These are phyloP conservation scores for Aspergillus mulundensis DNA, from an alignment of 495 filamentous ascomycete species.

Conservation along the genomic window DNA sequence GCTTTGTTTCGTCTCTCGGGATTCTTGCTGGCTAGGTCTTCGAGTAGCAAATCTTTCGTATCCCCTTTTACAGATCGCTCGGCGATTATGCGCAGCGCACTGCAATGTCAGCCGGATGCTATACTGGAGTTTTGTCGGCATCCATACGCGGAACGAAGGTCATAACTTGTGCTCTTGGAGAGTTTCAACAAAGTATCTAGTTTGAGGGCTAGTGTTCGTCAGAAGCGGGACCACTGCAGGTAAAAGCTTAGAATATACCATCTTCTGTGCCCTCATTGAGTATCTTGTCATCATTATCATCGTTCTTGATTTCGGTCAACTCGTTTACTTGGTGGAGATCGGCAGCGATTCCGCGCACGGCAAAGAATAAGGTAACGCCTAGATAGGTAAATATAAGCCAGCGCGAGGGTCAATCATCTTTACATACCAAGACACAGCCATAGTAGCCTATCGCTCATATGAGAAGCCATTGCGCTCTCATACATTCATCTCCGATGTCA, in stretches of 20 bases:
- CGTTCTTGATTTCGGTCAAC: slow-evolving; percentile 45
- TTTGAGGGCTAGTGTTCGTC: slow-evolving; percentile 38
- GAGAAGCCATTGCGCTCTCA: slow-evolving; percentile 32
- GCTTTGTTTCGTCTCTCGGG: slow-evolving; percentile 34
- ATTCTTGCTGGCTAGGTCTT: slow-evolving; percentile 37
- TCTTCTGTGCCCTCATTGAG: slow-evolving; percentile 48
- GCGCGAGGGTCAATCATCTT: not conserved
- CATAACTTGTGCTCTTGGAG: slow-evolving; percentile 45
- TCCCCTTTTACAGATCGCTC: slow-evolving; percentile 43
- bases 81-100: slow-evolving; percentile 47
- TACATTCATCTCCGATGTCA: not conserved
- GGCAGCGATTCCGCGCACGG: slow-evolving; percentile 40
- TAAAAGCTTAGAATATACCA: slow-evolving; percentile 23
- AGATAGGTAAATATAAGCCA: slow-evolving; percentile 4
- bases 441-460: slow-evolving; percentile 38
- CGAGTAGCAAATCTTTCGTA: slow-evolving; percentile 38
- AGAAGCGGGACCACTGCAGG: not conserved
- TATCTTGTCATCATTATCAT: slow-evolving; percentile 43
- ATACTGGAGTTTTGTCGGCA: not conserved
- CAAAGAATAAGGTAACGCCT: slow-evolving; percentile 47
- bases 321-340: slow-evolving; percentile 45
- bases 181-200: slow-evolving; percentile 48
- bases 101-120: slow-evolving; percentile 18
- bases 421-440: slow-evolving; percentile 43
- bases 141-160: slow-evolving; percentile 51